Base-by-base conservation (phyloP, 2,329 filamentous ascomycete species). In the Penicillium olsonii region DNA sequence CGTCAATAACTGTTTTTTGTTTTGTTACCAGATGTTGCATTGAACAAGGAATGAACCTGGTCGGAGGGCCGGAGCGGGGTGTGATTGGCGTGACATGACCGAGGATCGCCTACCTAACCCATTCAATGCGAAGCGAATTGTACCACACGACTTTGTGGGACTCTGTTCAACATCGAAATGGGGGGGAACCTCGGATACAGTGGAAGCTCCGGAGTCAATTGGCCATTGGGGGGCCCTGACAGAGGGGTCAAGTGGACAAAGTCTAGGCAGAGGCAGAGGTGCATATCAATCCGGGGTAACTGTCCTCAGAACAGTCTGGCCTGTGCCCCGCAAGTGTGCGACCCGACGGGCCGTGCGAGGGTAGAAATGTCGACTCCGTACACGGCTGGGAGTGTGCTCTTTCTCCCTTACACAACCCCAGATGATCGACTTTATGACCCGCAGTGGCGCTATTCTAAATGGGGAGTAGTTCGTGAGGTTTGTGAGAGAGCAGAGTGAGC, bases 391-490 rank as follows among this genome's bases (percentile, higher is more conserved):
- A n/a, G n/a, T n/a, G 51, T 19, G 33, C 17, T 18, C 8, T 19
- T 17, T 35, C 9, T 35, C 33, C 29, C 29, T 31, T 31, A 18
- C 17, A 55, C 9, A 50, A 48, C 40, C 42, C 24, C 37, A 39
- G 49, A 53, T 26, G 53, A 52, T 56, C 54, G 54, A 46, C 50
- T 42, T 45, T 18, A 29, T 54, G 54, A 51, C 49, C 52, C 54
- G 34, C 39, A 39, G 31, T 37, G 45, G 41, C 37, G 38, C 51
- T 45, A 39, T 34, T 29, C 31, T 42, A 19, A 27, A 40, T 50
- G 50, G 40, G 42, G 37, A 37, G 26, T 50, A 50, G 48, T 31
- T 31, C 29, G 12, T 14, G n/a, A n/a, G n/a, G n/a, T n/a, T n/a
- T n/a, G 12, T 31, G 10, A 29, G 12, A 14, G 27, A 29, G 27